Conservation (phyloP, 768 basidiomycete genomes). For the Inosperma sp. region DNA sequence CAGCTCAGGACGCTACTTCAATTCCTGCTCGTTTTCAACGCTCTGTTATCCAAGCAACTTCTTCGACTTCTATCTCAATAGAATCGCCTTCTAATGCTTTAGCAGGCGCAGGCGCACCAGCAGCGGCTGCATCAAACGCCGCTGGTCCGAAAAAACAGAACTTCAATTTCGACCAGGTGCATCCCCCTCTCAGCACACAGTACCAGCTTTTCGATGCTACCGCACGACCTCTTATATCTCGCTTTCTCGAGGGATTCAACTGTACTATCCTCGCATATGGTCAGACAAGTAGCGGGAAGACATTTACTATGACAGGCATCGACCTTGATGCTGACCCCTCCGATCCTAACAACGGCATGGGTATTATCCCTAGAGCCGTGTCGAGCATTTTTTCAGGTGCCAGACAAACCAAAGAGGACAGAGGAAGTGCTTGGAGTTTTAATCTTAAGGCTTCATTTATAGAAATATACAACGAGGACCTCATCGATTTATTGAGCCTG, state of each 20-base stretch:
- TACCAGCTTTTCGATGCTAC: constrained; percentile 81
- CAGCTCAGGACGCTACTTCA: constrained; percentile 73
- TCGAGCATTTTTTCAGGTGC: constrained; percentile 80
- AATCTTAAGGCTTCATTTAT: constrained; percentile 88
- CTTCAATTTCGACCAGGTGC: constrained; percentile 94
- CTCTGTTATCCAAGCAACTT: constrained; percentile 74
- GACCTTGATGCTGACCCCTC: constrained; percentile 84
- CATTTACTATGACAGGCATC: constrained; percentile 95
- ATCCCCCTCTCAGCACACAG: constrained; percentile 81
- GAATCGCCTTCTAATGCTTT: constrained; percentile 60
- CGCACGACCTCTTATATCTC: constrained; percentile 76
- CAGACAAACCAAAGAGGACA: constrained; percentile 71
- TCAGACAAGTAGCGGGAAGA: constrained; percentile 95
- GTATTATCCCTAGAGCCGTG: constrained; percentile 93
- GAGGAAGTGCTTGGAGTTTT: constrained; percentile 71
- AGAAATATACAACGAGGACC: constrained; percentile 98
- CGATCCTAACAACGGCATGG: constrained; percentile 82
- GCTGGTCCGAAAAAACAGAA: constrained; percentile 69
- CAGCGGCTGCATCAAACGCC: constrained; percentile 40
- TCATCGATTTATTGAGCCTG: constrained; percentile 86
- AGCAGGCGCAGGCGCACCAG: constrained; percentile 46
- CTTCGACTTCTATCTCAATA: constrained; percentile 73
- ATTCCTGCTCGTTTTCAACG: constrained; percentile 95
- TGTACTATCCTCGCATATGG: constrained; percentile 98
- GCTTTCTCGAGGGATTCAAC: constrained; percentile 93